phyloP scores from a whole-genome alignment of 495 filamentous ascomycete species.

The Corynascus novoguineensis region DNA sequence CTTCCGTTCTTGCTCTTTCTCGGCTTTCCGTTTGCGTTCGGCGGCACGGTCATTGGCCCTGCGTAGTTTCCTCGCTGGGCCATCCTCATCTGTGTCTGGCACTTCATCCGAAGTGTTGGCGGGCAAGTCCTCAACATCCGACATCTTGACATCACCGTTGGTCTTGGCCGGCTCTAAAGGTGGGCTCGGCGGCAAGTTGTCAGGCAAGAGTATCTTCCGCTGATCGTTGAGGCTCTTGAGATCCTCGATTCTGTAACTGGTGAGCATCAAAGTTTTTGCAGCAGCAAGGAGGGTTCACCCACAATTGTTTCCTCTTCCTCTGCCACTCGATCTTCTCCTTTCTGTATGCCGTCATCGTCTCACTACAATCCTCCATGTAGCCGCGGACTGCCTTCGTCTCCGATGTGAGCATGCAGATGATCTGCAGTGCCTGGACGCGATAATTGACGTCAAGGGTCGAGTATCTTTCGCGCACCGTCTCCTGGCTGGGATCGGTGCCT shows the following conservation, averaged over 20 bases:
- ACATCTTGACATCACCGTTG: conserved; percentile 56
- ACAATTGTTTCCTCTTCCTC: conserved; percentile 74
- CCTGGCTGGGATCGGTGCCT: conserved; percentile 62
- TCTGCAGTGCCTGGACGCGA: conserved; percentile 73
- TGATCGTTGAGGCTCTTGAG: conserved; percentile 77
- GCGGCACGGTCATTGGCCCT: conserved; percentile 71
- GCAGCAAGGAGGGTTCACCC: conserved; percentile 39
- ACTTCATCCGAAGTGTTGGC: conserved; percentile 47
- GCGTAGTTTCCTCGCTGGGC: conserved; percentile 63
- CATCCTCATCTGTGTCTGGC: conserved; percentile 55
- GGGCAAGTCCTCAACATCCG: conserved; percentile 55
- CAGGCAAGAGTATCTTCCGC: conserved; percentile 76
- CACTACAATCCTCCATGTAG: conserved; percentile 84
- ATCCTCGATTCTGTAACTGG: conserved; percentile 63
- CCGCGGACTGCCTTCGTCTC: conserved; percentile 77
- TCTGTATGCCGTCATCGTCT: conserved; percentile 84
- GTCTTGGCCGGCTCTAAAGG: conserved; percentile 46
- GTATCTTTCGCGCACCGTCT: conserved; percentile 69
- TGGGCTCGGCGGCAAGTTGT: conserved; percentile 64
- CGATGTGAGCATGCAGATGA: conserved; percentile 79
- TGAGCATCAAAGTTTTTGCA: conserved; percentile 9
- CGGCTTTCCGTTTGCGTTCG: conserved; percentile 78
- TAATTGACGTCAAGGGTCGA: conserved; percentile 71
- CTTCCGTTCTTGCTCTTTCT: conserved; percentile 71
- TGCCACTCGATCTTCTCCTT: conserved; percentile 96